These are phyloP conservation scores for Ascochyta fabae DNA, from an alignment of 2,329 filamentous ascomycete species.

Conservation along the genomic window DNA sequence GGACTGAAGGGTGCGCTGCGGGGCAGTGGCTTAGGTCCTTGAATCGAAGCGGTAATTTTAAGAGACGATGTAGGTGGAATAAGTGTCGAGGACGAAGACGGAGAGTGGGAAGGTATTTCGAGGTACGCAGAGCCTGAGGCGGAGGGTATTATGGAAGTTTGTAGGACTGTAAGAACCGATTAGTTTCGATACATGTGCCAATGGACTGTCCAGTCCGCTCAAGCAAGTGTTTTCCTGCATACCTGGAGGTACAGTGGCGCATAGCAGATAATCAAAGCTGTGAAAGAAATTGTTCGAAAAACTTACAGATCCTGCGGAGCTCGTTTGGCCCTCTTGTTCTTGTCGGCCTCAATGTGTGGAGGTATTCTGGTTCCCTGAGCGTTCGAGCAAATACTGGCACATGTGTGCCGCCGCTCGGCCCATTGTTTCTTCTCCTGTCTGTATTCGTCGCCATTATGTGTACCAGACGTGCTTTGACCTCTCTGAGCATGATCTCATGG, in stretches of 20 bases:
- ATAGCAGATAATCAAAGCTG: background rate
- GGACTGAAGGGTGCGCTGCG: constrained; percentile 90
- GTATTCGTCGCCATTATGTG: constrained; percentile 34
- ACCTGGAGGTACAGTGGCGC: background rate
- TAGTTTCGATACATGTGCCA: constrained; percentile 20
- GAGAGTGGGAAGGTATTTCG: constrained; percentile 61
- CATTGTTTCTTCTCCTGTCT: constrained; percentile 89
- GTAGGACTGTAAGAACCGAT: constrained; percentile 68
- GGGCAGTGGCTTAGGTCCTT: constrained; percentile 89
- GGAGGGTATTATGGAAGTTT: constrained; percentile 90
- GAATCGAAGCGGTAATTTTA: constrained; percentile 91
- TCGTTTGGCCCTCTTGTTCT: constrained; percentile 70
- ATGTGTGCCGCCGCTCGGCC: constrained; percentile 77
- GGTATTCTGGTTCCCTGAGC: constrained; percentile 55
- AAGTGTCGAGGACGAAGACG: constrained; percentile 51
- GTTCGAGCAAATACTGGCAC: constrained; percentile 72
- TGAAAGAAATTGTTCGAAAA: background rate
- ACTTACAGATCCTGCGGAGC: constrained; percentile 85
- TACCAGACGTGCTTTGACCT: constrained; percentile 11
- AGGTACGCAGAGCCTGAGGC: constrained; percentile 93
- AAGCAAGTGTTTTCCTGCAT: background rate
- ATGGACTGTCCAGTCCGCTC: background rate
- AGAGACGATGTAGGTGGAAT: constrained; percentile 69
- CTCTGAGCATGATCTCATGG: constrained; percentile 19
- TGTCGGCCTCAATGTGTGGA: constrained; percentile 56